Evolutionary conservation across 2,329 filamentous ascomycete species (phyloP), one percentile per base, ranked within the genome.

Genomic region (Alternaria ethzedia): DNA sequence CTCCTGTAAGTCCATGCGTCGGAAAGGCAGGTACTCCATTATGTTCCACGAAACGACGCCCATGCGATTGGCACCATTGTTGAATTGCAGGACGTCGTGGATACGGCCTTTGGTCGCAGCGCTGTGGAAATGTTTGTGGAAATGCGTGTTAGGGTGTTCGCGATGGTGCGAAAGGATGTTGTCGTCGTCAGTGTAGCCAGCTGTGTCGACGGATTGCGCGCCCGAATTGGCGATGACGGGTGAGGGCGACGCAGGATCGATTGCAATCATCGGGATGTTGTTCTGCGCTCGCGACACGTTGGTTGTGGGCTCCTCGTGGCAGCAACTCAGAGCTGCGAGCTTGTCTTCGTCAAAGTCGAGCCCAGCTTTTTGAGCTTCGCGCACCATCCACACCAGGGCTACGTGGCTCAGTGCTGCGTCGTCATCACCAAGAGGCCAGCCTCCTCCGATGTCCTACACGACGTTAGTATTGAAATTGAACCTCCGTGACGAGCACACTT

Each of bases 21-120:
- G 86, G 80, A 95, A 94, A 0, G 92, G 92, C 23, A 95, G 82
- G 75, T 91, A 94, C 73, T 95, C 92, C 91, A 95, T 92, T 21
- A 92, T 65, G 49, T 89, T 91, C 92, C 92, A 95, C 3, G 85
- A 86, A 0, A 90, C 69, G 0, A 93, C 90, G 0, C 88, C 86
- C 5, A 82, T 59, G 23, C 67, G 64, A 0, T 84, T 77, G 5
- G 91, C 82, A 0, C 91, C 91, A 12, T 87, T 86, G 12, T 85
- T 83, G 70, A 88, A 92, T 52, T 86, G 81, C 0, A 94, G 84
- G 4, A 90, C 92, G 76, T 94, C 92, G 74, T 95, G 91, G 45
- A 93, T 86, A 25, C 80, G 75, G 11, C 86, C 85, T 50, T 80
- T 73, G 0, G 81, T 85, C 49, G 82, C 83, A 11, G 90, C 89